Evolutionary conservation across 768 basidiomycete genomes (phyloP), one percentile per base, ranked within the genome.

Genomic region (Baorangia bicolor): DNA sequence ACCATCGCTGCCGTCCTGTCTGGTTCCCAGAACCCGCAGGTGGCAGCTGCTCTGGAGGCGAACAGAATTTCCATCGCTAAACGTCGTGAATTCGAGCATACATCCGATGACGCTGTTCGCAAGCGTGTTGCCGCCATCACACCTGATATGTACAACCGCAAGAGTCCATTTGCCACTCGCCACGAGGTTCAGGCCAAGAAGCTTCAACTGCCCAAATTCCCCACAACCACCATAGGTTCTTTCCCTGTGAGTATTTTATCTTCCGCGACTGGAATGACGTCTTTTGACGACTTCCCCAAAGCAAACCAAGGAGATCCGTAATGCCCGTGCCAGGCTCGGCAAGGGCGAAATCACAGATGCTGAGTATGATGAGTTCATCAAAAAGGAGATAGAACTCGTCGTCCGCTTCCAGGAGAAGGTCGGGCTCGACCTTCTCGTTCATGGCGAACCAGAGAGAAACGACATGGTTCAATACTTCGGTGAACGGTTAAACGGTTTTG

Each of bases 401-500:
- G 95, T 98, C 64, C 82, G 86, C 61, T 96, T 98, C 92, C 97
- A 99, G 76, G 96, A 98, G 81, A 86, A 84, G 75, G 83, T 94
- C 63, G 96, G 92, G 63, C 87, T 99, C 64, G 97, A 99, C 76
- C 83, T 99, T 55, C 83, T 98, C 65, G 97, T 99, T 58, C 97
- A 99, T 75, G 97, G 97, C 69, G 97, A 99, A 76, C 91, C 96
- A 51, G 96, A 99, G 81, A 86, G 96, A 68, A 98, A 98, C 74
- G 96, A 98, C 83, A 98, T 98, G 96, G 95, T 97, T 60, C 95
- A 98, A 78, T 99, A 99, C 86, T 99, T 98, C 65, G 97, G 97
- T 63, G 97, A 99, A 76, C 90, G 86, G 71, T 81, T 99, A 60
- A 78, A 83, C 48, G 97, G 97, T 63, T 98, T 99, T 71, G 92